phyloP scores from a whole-genome alignment of 805 yeast species.

The Candida jianshihensis region DNA sequence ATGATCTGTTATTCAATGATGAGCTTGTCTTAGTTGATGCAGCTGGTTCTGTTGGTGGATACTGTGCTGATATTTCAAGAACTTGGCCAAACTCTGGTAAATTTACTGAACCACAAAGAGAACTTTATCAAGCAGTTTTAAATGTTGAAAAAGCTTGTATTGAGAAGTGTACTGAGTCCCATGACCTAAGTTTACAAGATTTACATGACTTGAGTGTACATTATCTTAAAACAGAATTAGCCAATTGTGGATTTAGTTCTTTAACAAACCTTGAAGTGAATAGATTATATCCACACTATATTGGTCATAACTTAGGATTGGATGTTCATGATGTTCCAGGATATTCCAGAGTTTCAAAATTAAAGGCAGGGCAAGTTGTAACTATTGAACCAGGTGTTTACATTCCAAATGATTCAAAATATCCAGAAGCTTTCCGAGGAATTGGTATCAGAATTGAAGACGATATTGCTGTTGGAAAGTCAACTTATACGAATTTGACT shows the following conservation, averaged over 20 bases:
- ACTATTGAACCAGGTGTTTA: conserved; percentile 97
- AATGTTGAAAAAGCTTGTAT: conserved; percentile 78
- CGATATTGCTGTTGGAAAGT: conserved; percentile 75
- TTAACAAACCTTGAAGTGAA: conserved; percentile 47
- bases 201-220: conserved; percentile 66
- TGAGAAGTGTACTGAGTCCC: conserved; percentile 49
- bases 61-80: conserved; percentile 91
- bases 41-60: conserved; percentile 89
- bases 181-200: conserved; percentile 56
- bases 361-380: conserved; percentile 70
- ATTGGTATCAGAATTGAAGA: conserved; percentile 95
- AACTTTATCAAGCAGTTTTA: conserved; percentile 81
- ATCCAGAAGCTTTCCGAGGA: conserved; percentile 77
- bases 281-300: conserved; percentile 79
- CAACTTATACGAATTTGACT: conserved; percentile 54
- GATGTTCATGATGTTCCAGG: conserved; percentile 83
- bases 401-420: conserved; percentile 61
- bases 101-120: conserved; percentile 74
- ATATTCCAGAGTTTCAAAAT: conserved; percentile 44
- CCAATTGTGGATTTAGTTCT: conserved; percentile 60
- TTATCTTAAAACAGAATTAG: conserved; percentile 54
- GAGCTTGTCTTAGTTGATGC: conserved; percentile 93
- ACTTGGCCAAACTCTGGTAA: conserved; percentile 87
- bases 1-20: conserved; percentile 66
- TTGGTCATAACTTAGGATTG: conserved; percentile 92